Conservation (phyloP, 148 eudicot genomes). For the Persicaria maculosa region DNA sequence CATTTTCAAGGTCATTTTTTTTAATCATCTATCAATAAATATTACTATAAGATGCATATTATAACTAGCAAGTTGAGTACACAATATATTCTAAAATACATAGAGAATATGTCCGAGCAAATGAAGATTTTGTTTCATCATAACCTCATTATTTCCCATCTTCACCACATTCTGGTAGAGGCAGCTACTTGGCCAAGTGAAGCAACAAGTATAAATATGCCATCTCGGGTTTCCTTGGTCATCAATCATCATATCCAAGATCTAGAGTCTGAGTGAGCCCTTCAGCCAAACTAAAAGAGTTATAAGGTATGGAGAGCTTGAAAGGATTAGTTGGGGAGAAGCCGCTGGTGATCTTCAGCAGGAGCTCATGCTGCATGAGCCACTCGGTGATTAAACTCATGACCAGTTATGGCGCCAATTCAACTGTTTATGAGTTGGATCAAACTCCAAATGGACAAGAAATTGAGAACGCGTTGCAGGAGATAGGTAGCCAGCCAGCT, state of each 20-base stretch:
- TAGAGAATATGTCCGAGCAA: background rate
- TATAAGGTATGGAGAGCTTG: constrained; percentile 22
- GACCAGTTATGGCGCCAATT: constrained; percentile 38
- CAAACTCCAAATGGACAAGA: constrained; percentile 36
- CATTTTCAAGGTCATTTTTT: background rate
- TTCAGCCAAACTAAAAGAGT: background rate
- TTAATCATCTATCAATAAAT: too few species aligned
- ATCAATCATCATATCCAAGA: background rate
- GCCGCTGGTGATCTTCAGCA: constrained; percentile 53
- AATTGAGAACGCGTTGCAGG: constrained; percentile 31
- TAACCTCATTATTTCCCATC: background rate
- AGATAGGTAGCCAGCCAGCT: constrained; percentile 24
- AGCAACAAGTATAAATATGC: background rate
- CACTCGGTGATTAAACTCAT: constrained; percentile 36
- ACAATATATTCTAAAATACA: background rate
- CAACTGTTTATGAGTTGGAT: constrained; percentile 37
- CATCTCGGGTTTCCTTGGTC: background rate
- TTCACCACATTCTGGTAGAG: background rate
- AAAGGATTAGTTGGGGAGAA: constrained; percentile 23
- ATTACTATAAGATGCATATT: too few species aligned
- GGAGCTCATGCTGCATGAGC: constrained; percentile 35
- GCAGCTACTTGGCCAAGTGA: background rate
- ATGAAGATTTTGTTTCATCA: background rate
- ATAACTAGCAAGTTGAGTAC: background rate
- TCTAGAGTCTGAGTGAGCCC: background rate